These are phyloP conservation scores for Neolecta irregularis DNA, from an alignment of 1,139 yeast genomes.

Conservation along the genomic window DNA sequence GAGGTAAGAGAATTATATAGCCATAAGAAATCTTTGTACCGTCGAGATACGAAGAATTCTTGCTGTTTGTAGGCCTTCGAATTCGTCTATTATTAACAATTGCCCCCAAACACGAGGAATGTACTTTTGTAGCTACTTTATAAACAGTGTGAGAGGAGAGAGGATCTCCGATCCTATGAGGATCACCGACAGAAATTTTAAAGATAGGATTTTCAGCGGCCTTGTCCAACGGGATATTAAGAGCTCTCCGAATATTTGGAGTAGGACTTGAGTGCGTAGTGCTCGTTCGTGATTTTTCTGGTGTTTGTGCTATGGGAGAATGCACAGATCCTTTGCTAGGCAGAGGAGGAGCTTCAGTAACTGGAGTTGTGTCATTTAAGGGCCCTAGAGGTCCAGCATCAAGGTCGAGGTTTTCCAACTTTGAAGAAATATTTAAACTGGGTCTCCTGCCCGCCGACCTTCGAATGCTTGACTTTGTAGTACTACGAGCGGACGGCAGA, in stretches of 20 bases:
- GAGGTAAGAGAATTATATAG: constrained; percentile 73
- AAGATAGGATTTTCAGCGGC: constrained; percentile 23
- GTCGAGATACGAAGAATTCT: constrained; percentile 44
- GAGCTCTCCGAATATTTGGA: neutral
- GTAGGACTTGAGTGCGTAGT: too few species aligned
- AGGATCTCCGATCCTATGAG: constrained; percentile 79
- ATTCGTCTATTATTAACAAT: constrained; percentile 21
- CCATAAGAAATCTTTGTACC: constrained; percentile 78
- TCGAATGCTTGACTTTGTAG: too few species aligned
- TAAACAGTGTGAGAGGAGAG: constrained; percentile 83
- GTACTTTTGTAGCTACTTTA: constrained; percentile 42
- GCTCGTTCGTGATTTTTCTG: too few species aligned
- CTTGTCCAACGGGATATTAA: constrained; percentile 12
- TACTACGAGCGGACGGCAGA: too few species aligned
- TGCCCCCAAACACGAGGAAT: too few species aligned
- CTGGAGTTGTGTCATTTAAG: constrained; percentile 1
- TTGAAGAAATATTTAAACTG: too few species aligned
- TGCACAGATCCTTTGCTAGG: too few species aligned
- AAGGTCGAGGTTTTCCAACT: constrained; percentile 5
- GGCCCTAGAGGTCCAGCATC: constrained; percentile 8
- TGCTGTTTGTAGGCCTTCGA: constrained; percentile 27
- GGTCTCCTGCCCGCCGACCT: too few species aligned
- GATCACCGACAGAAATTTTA: constrained; percentile 72
- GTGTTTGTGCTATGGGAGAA: too few species aligned
- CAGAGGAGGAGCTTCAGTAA: too few species aligned